Base-by-base conservation (phyloP, 2,329 filamentous ascomycete species). In the Aspergillus sp. region DNA sequence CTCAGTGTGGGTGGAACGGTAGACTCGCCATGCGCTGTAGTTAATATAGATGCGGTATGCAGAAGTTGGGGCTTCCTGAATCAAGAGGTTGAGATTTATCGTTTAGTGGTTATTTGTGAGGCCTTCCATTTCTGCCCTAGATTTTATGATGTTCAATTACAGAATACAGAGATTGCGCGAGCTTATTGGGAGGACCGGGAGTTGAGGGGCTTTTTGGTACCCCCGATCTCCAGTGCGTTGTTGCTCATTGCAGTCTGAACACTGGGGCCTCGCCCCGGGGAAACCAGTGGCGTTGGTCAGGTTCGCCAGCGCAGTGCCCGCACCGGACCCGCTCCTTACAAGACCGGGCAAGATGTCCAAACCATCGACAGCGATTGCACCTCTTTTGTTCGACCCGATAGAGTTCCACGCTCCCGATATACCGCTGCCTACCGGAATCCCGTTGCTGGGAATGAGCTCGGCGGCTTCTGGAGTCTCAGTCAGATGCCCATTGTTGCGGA, bases 31-130 rank as follows among this genome's bases (percentile, higher is more conserved):
- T 2, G 54, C 50, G 21, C 63, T 65, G 32, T 68, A 52, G 50
- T 63, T 64, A 0, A 66, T 45, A 45, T 68, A 34, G 19, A 51
- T 60, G 5, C 29, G 42, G 29, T 59, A 64, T 5, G 50, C 38
- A 1, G 57, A 62, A 9, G 57, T 49, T 1, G 50, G 53, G 4
- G 51, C 57, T 50, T 61, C 57, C 16, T 64, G 43, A 43, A 63
- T 62, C 0, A 63, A 49, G 3, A 63, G 29, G 29, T 69, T 61
- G 2, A 68, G 58, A 10, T 61, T 49, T 41, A 61, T 49, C 41
- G 48, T 66, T 17, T 58, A 19, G 19, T 43, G 50, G 38, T 68
- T 49, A 17, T 67, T 68, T 36, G 68, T 63, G 5, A 69, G 60
- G 9, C 58, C 64, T 45, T 67, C 60, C 52, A 67, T 68, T 7